A percentile compares a stretch with the other conserved stretches of the same genome.
Evolutionary conservation across 176 grass and related monocot genomes (phyloP).

Genomic region (Musa itinerans): DNA sequence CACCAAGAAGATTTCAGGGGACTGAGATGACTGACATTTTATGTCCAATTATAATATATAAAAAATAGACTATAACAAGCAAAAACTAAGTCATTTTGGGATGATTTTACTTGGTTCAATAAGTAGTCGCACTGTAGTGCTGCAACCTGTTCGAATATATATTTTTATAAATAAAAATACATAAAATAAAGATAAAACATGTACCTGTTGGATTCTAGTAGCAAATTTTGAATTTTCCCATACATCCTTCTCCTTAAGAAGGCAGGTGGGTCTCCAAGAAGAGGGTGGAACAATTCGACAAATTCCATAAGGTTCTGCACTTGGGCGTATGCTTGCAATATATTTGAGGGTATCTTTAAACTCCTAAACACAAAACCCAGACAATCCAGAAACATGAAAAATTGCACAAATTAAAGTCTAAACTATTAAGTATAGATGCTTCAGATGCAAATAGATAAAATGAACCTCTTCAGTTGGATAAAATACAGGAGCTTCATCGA

Average conservation of each 20-base stretch:
- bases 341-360: slow-evolving; percentile 89
- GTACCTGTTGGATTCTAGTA: slow-evolving; percentile 67
- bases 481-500: slow-evolving; percentile 30
- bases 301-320: slow-evolving; percentile 72
- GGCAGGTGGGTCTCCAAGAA: slow-evolving; percentile 80
- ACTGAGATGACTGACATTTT: too few relatives aligned
- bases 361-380: slow-evolving; percentile 31
- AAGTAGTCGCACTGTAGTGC: too few relatives aligned
- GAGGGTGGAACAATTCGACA: slow-evolving; percentile 87
- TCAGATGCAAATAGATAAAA: background rate
- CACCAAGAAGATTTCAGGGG: too few relatives aligned
- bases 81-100: too few relatives aligned
- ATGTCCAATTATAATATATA: too few relatives aligned
- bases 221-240: slow-evolving; percentile 74
- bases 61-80: too few relatives aligned
- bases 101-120: too few relatives aligned
- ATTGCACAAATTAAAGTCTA: background rate
- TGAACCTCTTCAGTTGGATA: slow-evolving; percentile 25
- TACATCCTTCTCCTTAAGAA: slow-evolving; percentile 58
- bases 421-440: background rate
- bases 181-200: too few relatives aligned
- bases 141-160: too few relatives aligned
- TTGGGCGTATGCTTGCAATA: slow-evolving; percentile 60
- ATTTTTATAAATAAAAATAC: too few relatives aligned
- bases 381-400: background rate